phyloP scores from a whole-genome alignment of 768 basidiomycete genomes.

The Leucocoprinus birnbaumii region DNA sequence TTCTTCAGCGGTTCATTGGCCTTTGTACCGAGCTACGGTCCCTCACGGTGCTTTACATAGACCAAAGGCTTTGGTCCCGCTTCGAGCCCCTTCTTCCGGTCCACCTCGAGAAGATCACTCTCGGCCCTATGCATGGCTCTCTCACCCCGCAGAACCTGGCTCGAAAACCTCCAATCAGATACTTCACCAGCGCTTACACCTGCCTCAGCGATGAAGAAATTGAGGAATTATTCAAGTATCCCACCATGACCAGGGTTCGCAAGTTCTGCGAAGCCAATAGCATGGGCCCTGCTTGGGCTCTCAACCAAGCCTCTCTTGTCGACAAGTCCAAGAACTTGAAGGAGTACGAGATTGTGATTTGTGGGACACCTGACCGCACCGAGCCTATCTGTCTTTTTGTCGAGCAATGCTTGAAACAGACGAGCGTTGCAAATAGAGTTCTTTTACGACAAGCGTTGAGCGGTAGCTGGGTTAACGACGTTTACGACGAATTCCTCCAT shows the following conservation, averaged over 20 bases:
- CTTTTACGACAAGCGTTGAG: slow-evolving; percentile 9
- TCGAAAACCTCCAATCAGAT: slow-evolving; percentile 19
- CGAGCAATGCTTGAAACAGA: slow-evolving; percentile 7
- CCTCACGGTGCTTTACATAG: slow-evolving; percentile 27
- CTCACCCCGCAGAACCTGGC: slow-evolving; percentile 25
- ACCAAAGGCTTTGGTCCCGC: slow-evolving; percentile 26
- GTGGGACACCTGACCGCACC: slow-evolving; percentile 8
- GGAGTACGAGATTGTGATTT: slow-evolving; percentile 24
- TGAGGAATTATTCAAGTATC: slow-evolving; percentile 24
- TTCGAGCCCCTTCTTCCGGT: slow-evolving; percentile 29
- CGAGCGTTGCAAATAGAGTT: slow-evolving; percentile 15
- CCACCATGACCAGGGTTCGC: slow-evolving; percentile 25
- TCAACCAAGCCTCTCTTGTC: slow-evolving; percentile 27
- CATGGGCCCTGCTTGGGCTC: slow-evolving; percentile 18
- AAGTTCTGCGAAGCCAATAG: slow-evolving; percentile 20
- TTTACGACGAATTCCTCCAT: slow-evolving; percentile 16
- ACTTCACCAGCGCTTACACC: slow-evolving; percentile 30
- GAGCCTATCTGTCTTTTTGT: not conserved
- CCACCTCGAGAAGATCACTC: slow-evolving; percentile 24
- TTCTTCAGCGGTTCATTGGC: slow-evolving; percentile 28
- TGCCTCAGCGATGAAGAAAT: slow-evolving; percentile 35
- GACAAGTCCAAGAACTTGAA: slow-evolving; percentile 20
- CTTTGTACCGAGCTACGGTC: slow-evolving; percentile 22
- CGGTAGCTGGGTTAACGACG: slow-evolving; percentile 10
- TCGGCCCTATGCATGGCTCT: slow-evolving; percentile 34